phyloP scores from a whole-genome alignment of 2,329 filamentous ascomycete species.

The Cadophora sp. region DNA sequence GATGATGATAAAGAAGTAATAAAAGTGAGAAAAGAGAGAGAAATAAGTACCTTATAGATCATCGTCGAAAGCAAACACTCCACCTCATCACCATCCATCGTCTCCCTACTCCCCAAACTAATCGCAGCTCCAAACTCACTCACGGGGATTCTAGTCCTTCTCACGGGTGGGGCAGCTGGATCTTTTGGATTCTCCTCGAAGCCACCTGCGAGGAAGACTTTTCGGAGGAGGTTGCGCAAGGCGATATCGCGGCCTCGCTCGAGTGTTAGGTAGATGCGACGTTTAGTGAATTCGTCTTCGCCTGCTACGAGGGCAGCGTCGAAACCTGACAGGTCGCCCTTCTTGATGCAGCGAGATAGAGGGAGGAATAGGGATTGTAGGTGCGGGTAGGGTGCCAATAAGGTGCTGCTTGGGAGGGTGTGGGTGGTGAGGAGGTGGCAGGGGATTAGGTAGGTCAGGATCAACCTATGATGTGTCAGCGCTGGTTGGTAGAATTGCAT shows the following conservation, averaged over 20 bases:
- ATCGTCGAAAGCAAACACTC: constrained; percentile 95
- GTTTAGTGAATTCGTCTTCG: constrained; percentile 92
- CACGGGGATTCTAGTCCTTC: constrained; percentile 80
- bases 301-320: constrained; percentile 80
- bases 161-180: constrained; percentile 64
- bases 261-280: constrained; percentile 91
- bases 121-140: constrained; percentile 86
- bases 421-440: constrained; percentile 90
- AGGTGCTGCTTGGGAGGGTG: constrained; percentile 74
- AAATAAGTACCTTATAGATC: constrained; percentile 85
- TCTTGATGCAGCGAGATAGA: constrained; percentile 78
- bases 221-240: constrained; percentile 87
- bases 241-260: constrained; percentile 92
- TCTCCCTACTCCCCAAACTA: constrained; percentile 70
- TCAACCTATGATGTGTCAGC: constrained; percentile 64
- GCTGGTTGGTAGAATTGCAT: constrained; percentile 18
- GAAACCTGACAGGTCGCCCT: constrained; percentile 82
- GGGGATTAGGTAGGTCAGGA: constrained; percentile 93
- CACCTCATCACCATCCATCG: constrained; percentile 87
- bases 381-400: constrained; percentile 77
- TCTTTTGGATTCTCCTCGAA: constrained; percentile 77
- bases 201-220: constrained; percentile 86
- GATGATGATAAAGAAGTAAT: background rate
- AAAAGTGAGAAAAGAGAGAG: constrained; percentile 15
- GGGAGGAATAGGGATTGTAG: constrained; percentile 82